Evolutionary conservation across 768 basidiomycete species (phyloP).

Genomic region (Leccinum boreale): DNA sequence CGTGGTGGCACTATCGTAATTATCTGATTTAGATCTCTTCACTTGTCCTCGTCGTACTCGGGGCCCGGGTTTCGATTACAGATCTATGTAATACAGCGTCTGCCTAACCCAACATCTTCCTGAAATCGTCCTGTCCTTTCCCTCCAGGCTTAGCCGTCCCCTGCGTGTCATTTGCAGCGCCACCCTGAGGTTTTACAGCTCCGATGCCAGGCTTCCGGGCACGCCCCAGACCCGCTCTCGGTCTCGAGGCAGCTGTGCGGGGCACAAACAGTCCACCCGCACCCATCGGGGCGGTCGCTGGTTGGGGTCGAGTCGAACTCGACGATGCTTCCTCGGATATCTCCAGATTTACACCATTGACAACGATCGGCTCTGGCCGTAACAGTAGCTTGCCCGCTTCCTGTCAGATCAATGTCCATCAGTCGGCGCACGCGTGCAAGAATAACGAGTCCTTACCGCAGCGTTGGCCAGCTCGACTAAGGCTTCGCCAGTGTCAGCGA

Average conservation of each 20-base stretch:
- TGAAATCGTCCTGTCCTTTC: conserved; percentile 74
- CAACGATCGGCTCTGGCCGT: conserved; percentile 65
- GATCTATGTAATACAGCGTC: background rate
- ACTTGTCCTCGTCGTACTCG: background rate
- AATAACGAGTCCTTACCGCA: conserved; percentile 44
- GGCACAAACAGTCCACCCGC: conserved; percentile 63
- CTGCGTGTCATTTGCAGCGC: conserved; percentile 9
- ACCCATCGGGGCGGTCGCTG: conserved; percentile 35
- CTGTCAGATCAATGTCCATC: conserved; percentile 36
- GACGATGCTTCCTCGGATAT: conserved; percentile 53
- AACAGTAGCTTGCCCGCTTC: conserved; percentile 82
- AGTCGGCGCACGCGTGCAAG: background rate
- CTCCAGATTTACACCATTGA: conserved; percentile 57
- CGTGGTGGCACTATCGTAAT: background rate
- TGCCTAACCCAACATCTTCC: conserved; percentile 59
- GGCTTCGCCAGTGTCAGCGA: conserved; percentile 57
- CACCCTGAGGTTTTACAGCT: conserved; percentile 10
- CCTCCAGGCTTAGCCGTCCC: conserved; percentile 12
- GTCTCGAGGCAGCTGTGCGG: conserved; percentile 58
- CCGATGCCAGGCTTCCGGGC: conserved; percentile 39
- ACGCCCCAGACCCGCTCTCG: conserved; percentile 69
- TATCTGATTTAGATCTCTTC: background rate
- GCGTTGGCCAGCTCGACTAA: conserved; percentile 62
- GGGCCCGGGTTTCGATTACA: background rate
- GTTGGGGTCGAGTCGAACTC: conserved; percentile 26